These are phyloP conservation scores for Filobasidium floriforme DNA, from an alignment of 768 basidiomycete genomes.

Conservation along the genomic window DNA sequence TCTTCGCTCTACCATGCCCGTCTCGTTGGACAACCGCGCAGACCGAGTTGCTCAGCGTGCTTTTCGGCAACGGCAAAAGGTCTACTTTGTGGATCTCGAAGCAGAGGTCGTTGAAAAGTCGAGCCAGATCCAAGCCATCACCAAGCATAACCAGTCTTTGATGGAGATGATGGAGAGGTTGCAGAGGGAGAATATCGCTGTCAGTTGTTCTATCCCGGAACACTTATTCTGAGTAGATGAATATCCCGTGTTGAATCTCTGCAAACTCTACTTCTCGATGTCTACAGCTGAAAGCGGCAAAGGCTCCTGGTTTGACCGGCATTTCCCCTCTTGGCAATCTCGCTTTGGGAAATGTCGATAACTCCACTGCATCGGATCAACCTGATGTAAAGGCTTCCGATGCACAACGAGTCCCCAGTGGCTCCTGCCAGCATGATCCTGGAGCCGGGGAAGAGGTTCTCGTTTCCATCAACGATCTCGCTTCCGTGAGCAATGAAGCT, in stretches of 20 bases:
- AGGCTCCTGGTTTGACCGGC: neutral
- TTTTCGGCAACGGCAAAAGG: constrained; percentile 18
- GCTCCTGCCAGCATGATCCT: neutral
- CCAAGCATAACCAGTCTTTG: constrained; percentile 12
- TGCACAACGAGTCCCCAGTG: neutral
- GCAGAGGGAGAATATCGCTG: constrained; percentile 19
- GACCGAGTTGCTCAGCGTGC: constrained; percentile 20
- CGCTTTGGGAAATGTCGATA: too few species aligned
- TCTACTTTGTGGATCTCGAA: neutral
- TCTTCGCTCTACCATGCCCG: neutral
- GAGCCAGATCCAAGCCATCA: constrained; percentile 10
- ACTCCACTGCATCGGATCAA: too few species aligned
- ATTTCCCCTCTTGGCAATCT: neutral
- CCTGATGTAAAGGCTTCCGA: too few species aligned
- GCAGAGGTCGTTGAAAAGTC: constrained; percentile 11
- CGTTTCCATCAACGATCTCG: neutral
- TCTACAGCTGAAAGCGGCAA: constrained; percentile 4
- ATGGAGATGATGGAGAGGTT: constrained; percentile 21
- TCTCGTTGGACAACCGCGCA: too few species aligned
- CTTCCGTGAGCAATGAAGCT: too few species aligned
- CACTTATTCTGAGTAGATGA: too few species aligned
- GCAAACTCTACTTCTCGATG: neutral
- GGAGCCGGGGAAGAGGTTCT: neutral
- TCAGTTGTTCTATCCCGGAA: too few species aligned
- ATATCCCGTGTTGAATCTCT: neutral